Evolutionary conservation across 371 early-diverging fungal genomes (phyloP).

Genomic region (Lichtheimia hyalospora): DNA sequence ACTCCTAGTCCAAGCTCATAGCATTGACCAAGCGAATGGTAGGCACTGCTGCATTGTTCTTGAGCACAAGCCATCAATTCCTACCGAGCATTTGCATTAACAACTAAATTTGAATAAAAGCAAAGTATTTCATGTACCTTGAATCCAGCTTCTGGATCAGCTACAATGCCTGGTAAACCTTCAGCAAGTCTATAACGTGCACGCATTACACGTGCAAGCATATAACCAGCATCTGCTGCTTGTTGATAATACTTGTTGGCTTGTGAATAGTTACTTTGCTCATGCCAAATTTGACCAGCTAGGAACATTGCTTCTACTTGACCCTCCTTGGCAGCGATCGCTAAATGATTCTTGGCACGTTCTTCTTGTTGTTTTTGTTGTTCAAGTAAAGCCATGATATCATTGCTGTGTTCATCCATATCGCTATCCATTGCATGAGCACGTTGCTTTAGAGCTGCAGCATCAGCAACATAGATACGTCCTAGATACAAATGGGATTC

Average conservation of each 20-base stretch:
- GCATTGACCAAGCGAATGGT: slow-evolving; percentile 45
- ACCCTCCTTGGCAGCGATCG: slow-evolving; percentile 38
- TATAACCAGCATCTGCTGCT: slow-evolving; percentile 38
- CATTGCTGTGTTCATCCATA: slow-evolving; percentile 6
- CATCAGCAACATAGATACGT: slow-evolving; percentile 15
- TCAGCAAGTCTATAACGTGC: slow-evolving; percentile 42
- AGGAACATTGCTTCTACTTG: slow-evolving; percentile 42
- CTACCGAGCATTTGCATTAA: slow-evolving; percentile 17
- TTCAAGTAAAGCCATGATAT: slow-evolving; percentile 1
- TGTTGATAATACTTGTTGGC: slow-evolving; percentile 41
- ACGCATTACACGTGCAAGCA: slow-evolving; percentile 38
- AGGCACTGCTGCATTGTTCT: slow-evolving; percentile 30
- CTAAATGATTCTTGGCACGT: slow-evolving; percentile 36
- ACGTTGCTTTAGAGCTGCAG: neutral
- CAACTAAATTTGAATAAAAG: slow-evolving; percentile 1
- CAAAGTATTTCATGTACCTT: slow-evolving; percentile 22
- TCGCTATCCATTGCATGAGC: neutral
- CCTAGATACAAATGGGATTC: slow-evolving; percentile 18
- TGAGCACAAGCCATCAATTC: slow-evolving; percentile 42
- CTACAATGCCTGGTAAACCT: slow-evolving; percentile 30
- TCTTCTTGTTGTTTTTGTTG: slow-evolving; percentile 35
- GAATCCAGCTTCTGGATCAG: slow-evolving; percentile 39
- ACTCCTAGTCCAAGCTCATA: slow-evolving; percentile 47
- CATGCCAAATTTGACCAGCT: slow-evolving; percentile 47
- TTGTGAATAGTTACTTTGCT: slow-evolving; percentile 44